A percentile compares a stretch with the other conserved stretches of the same genome.
These are phyloP conservation scores for Sugiyamaella americana DNA, from an alignment of 805 yeast genomes.

Conservation along the genomic window DNA sequence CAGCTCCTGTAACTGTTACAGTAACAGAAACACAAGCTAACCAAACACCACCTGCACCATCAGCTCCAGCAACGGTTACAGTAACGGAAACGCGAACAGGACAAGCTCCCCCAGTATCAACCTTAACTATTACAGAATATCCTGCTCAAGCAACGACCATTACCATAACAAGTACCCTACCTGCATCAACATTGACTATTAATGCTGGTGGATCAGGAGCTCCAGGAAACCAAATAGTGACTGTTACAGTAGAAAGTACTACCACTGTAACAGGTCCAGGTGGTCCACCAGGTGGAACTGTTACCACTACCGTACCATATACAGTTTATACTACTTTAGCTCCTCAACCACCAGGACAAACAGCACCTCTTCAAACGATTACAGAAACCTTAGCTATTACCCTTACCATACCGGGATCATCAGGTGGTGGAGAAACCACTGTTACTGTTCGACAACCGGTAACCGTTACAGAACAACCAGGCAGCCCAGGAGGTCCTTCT, in stretches of 20 bases:
- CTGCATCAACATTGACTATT: conserved; percentile 11
- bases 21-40: conserved; percentile 11
- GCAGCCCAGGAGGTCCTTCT: conserved; percentile 4
- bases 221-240: too few relatives aligned
- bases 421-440: conserved; percentile 1
- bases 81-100: conserved; percentile 7
- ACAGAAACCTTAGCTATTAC: conserved; percentile 9
- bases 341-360: conserved; percentile 12
- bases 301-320: conserved; percentile 16
- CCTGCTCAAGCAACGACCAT: conserved; percentile 15
- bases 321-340: conserved; percentile 5
- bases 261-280: conserved; percentile 17
- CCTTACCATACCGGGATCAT: conserved; percentile 8
- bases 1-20: conserved; percentile 7
- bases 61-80: conserved; percentile 7
- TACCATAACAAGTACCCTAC: conserved; percentile 11
- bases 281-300: conserved; percentile 1
- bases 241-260: conserved; percentile 7
- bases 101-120: conserved; percentile 4
- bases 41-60: neutral
- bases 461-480: conserved; percentile 6
- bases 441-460: conserved; percentile 16
- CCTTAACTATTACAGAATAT: conserved; percentile 13
- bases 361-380: conserved; percentile 16
- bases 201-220: too few relatives aligned